Evolutionary conservation across 164 flowering plant species (phyloP).

Genomic region (Stephania japonica): DNA sequence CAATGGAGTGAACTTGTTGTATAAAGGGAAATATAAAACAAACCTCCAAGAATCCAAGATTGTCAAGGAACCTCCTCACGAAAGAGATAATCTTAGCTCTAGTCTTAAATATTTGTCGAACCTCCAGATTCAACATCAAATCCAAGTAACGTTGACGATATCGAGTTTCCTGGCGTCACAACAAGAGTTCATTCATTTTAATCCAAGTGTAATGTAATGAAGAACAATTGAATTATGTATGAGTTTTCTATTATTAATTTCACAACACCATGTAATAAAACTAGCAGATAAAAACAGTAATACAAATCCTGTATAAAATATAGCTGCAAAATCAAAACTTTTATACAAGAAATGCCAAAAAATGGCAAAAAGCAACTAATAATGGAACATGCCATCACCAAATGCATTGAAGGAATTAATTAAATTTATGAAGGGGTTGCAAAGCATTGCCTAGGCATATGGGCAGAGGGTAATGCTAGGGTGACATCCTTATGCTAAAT

Average conservation of each 20-base stretch:
- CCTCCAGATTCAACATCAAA: conserved; percentile 81
- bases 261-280: not conserved
- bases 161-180: conserved; percentile 69
- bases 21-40: conserved; percentile 12
- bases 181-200: not conserved
- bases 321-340: no score
- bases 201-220: not conserved
- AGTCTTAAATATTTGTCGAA: conserved; percentile 78
- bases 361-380: no score
- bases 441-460: no score
- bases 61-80: conserved; percentile 62
- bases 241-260: not conserved
- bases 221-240: not conserved
- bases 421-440: no score
- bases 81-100: conserved; percentile 57
- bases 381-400: no score
- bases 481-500: no score
- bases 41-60: conserved; percentile 83
- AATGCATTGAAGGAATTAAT: no score
- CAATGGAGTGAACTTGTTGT: not conserved
- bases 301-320: no score
- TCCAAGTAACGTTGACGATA: conserved; percentile 90
- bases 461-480: no score
- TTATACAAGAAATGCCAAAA: no score
- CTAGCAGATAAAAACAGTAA: no score